Evolutionary conservation across 2,329 filamentous ascomycete genomes (phyloP), one percentile per base, ranked within the genome.

Genomic region (Aspergillus neotritici): DNA sequence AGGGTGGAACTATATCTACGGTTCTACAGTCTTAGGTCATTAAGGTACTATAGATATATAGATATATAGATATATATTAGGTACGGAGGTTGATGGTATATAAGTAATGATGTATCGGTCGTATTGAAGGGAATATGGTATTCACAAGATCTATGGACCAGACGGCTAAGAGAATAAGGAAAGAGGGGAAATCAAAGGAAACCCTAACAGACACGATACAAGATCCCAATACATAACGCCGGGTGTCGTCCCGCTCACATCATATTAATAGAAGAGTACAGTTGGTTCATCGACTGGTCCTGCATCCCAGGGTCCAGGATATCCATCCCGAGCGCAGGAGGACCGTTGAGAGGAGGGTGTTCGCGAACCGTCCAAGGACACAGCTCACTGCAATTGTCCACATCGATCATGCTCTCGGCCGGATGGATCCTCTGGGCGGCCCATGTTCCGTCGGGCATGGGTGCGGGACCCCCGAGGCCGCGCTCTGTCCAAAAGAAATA

Each of bases 311-410:
- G 53, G 15, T 58, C 48, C 21, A 67, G 49, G 4, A 68, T 60
- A 32, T 64, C 56, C 48, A 64, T 59, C 5, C 50, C 63, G 31
- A 66, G 42, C 25, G 54, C 54, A 2, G 65, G 65, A 6, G 64
- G 47, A 15, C 62, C 56, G 8, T 48, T 48, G 11, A 59, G 58
- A 12, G 62, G 57, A 21, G 64, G 64, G 39, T 67, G 65, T 42
- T 65, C 61, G 16, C 64, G 61, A 7, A 67, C 52, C 5, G 64
- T 66, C 64, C 64, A 68, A 7, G 64, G 65, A 41, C 65, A 67
- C 8, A 66, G 50, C 47, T 66, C 63, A 41, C 58, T 63, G 53
- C 63, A 67, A 37, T 63, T 66, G 13, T 65, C 62, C 43, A 62
- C 50, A 29, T 58, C 52, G n/a, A 64, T 52, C 9, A 57, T 50